Percentiles rank a stretch among this genome's conserved stretches.
Evolutionary conservation across 371 early-diverging fungal genomes (phyloP).

Genomic region (Paraphysoderma sedebokerense): DNA sequence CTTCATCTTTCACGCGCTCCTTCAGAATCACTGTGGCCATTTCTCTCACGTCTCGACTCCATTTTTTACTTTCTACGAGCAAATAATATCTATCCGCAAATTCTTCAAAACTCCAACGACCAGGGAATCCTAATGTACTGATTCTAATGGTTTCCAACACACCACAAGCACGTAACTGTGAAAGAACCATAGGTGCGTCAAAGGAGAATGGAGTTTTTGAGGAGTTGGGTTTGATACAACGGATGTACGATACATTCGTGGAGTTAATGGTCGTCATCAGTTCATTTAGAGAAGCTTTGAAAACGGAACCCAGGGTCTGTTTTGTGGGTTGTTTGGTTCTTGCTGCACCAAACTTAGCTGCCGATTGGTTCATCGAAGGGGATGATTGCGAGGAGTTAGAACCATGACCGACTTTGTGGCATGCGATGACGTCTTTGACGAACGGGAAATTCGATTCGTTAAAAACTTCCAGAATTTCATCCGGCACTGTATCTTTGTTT

Average conservation of each 20-base stretch:
- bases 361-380: neutral
- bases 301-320: constrained; percentile 77
- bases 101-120: constrained; percentile 75
- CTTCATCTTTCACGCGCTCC: constrained; percentile 44
- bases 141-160: constrained; percentile 99
- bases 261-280: constrained; percentile 85
- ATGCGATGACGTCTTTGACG: constrained; percentile 39
- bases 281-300: constrained; percentile 64
- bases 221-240: constrained; percentile 96
- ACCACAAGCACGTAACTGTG: constrained; percentile 98
- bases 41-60: constrained; percentile 40
- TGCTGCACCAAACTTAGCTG: constrained; percentile 5
- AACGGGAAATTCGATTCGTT: constrained; percentile 50
- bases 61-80: constrained; percentile 50
- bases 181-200: constrained; percentile 80
- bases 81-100: constrained; percentile 88
- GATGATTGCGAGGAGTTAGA: neutral
- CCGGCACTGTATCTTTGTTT: constrained; percentile 96
- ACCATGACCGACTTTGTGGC: neutral
- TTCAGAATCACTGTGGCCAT: constrained; percentile 48
- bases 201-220: constrained; percentile 76
- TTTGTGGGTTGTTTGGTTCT: constrained; percentile 28
- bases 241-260: constrained; percentile 92
- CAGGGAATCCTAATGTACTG: constrained; percentile 96
- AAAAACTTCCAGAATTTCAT: constrained; percentile 62